Conservation (phyloP, 352 stramenopile species). For the Pythium sukuiense region DNA sequence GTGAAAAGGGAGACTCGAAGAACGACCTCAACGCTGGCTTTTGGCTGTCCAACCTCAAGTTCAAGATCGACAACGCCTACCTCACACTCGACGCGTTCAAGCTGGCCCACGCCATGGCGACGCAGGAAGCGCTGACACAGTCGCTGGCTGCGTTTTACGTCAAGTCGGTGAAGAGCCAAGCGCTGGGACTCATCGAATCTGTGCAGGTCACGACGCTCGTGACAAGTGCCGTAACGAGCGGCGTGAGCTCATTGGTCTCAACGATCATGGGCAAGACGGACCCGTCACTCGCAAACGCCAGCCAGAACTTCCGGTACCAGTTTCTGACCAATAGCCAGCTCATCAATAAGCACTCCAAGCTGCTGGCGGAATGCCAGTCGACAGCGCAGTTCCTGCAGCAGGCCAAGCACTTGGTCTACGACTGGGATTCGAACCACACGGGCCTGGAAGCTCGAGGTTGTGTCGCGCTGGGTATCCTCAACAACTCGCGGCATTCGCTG, state of each 20-base stretch:
- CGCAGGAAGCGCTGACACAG: constrained; percentile 67
- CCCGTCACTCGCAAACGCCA: constrained; percentile 41
- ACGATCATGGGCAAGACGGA: constrained; percentile 84
- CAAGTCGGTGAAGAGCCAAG: constrained; percentile 81
- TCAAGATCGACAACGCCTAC: constrained; percentile 87
- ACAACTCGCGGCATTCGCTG: constrained; percentile 78
- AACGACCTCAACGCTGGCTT: constrained; percentile 46
- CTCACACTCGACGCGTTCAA: constrained; percentile 70
- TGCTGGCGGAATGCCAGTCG: constrained; percentile 45
- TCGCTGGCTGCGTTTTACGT: constrained; percentile 74
- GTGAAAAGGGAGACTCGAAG: constrained; percentile 59
- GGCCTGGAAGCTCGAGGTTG: constrained; percentile 75
- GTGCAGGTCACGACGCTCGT: constrained; percentile 86
- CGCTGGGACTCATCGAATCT: constrained; percentile 78
- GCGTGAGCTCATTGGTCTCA: constrained; percentile 74
- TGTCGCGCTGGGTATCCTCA: constrained; percentile 70
- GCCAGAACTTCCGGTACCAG: constrained; percentile 57
- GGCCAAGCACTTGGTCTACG: constrained; percentile 76
- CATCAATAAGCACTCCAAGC: constrained; percentile 65
- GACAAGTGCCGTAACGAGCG: constrained; percentile 75
- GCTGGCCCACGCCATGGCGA: constrained; percentile 67
- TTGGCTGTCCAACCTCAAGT: constrained; percentile 80
- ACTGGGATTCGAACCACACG: constrained; percentile 87
- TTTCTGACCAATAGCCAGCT: constrained; percentile 78
- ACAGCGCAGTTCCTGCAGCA: constrained; percentile 59